These are phyloP conservation scores for Glebionis coronaria DNA, from an alignment of 129 eudicot species.

Conservation along the genomic window DNA sequence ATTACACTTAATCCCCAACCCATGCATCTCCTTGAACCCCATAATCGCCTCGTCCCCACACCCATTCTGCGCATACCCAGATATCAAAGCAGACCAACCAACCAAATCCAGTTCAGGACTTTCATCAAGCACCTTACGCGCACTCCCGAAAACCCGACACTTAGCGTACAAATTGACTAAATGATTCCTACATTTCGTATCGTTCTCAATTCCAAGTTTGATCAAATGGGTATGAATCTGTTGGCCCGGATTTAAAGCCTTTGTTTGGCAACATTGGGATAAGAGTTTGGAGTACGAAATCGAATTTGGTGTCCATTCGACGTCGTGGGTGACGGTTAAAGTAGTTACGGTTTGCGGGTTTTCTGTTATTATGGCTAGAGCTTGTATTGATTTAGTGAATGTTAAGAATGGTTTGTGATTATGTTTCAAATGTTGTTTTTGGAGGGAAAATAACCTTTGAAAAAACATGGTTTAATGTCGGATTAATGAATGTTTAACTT, in stretches of 20 bases:
- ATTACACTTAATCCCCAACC: constrained; percentile 59
- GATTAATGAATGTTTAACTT: background rate
- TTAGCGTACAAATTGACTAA: constrained; percentile 64
- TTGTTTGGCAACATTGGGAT: constrained; percentile 49
- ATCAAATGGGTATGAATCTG: constrained; percentile 61
- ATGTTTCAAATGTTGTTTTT: constrained; percentile 33
- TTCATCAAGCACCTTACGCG: constrained; percentile 75
- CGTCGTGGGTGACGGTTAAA: constrained; percentile 21
- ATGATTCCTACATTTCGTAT: constrained; percentile 50
- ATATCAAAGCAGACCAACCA: constrained; percentile 89
- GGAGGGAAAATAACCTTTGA: constrained; percentile 51
- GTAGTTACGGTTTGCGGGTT: constrained; percentile 16
- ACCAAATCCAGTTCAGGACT: constrained; percentile 76
- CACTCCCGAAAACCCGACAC: constrained; percentile 41
- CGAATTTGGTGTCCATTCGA: constrained; percentile 24
- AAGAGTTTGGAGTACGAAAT: constrained; percentile 53
- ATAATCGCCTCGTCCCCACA: constrained; percentile 49
- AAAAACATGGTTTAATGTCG: constrained; percentile 40
- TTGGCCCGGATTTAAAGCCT: constrained; percentile 46
- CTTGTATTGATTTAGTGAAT: constrained; percentile 22
- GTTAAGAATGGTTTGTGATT: constrained; percentile 6
- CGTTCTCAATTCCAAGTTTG: constrained; percentile 45
- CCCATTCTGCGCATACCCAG: constrained; percentile 75
- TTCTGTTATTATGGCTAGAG: constrained; percentile 26
- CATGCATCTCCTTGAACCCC: constrained; percentile 56